Conservation (phyloP, 495 filamentous ascomycete species). For the Xylaria telfairii region DNA sequence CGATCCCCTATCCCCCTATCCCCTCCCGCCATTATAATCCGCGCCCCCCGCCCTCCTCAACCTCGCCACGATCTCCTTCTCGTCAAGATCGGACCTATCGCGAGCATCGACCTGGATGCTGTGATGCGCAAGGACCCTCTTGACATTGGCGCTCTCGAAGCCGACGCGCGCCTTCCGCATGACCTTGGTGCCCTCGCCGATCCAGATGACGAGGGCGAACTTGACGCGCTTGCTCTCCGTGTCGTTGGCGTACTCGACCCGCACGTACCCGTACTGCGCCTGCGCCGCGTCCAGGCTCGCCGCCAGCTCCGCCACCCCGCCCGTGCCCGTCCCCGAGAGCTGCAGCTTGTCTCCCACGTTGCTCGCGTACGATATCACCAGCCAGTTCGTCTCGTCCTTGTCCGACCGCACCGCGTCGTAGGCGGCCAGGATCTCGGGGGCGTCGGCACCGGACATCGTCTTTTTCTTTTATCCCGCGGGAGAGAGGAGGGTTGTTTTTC, state of each 20-base stretch:
- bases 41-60: conserved; percentile 63
- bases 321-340: conserved; percentile 55
- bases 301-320: conserved; percentile 57
- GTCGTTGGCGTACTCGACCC: conserved; percentile 66
- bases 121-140: conserved; percentile 60
- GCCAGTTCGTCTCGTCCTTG: conserved; percentile 62
- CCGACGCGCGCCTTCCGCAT: conserved; percentile 65
- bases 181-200: conserved; percentile 59
- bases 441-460: conserved; percentile 53
- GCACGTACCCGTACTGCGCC: conserved; percentile 63
- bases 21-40: conserved; percentile 64
- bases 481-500: too few species aligned
- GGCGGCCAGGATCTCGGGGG: conserved; percentile 53
- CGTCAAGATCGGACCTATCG: conserved; percentile 58
- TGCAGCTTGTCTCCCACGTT: conserved; percentile 52
- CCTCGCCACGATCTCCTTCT: conserved; percentile 57
- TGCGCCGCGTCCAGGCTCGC: conserved; percentile 51
- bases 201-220: conserved; percentile 64
- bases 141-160: conserved; percentile 63
- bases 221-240: conserved; percentile 64
- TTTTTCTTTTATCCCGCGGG: background rate
- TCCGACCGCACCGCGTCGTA: conserved; percentile 61
- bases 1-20: conserved; percentile 32
- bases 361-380: conserved; percentile 60
- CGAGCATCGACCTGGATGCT: conserved; percentile 59